These are phyloP conservation scores for Yarrowia keelungensis DNA, from an alignment of 805 yeast species.

Conservation along the genomic window DNA sequence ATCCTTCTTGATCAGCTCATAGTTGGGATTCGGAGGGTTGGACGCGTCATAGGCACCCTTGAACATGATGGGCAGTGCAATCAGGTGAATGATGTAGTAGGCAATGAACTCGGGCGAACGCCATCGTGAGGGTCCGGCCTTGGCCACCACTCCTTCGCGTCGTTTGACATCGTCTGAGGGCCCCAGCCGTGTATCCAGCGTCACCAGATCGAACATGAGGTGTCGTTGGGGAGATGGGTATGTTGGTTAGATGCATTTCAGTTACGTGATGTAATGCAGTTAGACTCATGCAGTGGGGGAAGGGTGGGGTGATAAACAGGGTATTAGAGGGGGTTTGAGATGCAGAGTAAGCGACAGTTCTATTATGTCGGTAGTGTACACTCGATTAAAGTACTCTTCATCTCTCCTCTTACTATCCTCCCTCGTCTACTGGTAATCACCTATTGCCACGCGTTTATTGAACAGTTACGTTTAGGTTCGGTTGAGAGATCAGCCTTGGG, in stretches of 20 bases:
- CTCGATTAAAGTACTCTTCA: not conserved
- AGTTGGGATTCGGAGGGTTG: conserved; percentile 69
- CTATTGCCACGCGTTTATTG: conserved; percentile 25
- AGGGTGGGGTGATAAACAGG: not conserved
- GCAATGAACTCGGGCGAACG: conserved; percentile 72
- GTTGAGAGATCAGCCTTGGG: conserved; percentile 2
- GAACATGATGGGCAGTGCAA: conserved; percentile 83
- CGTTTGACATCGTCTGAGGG: conserved; percentile 50
- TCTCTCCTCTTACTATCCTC: not conserved
- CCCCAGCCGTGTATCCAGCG: conserved; percentile 54
- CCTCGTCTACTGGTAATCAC: not conserved
- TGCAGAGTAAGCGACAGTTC: not conserved
- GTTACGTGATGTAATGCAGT: conserved; percentile 2
- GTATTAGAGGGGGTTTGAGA: not conserved
- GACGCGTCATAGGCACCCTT: conserved; percentile 83
- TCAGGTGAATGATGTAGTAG: conserved; percentile 65
- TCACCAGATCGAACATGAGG: conserved; percentile 51
- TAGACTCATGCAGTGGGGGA: conserved; percentile 23
- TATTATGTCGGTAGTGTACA: not conserved
- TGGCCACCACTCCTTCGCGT: conserved; percentile 43
- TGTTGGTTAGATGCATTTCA: not conserved
- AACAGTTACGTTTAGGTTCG: conserved; percentile 14
- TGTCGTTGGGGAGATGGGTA: conserved; percentile 6
- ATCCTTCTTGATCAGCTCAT: conserved; percentile 63
- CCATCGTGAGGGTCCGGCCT: conserved; percentile 67